These are phyloP conservation scores for Leishmania arabica DNA, from an alignment of 208 protist species.

Conservation along the genomic window DNA sequence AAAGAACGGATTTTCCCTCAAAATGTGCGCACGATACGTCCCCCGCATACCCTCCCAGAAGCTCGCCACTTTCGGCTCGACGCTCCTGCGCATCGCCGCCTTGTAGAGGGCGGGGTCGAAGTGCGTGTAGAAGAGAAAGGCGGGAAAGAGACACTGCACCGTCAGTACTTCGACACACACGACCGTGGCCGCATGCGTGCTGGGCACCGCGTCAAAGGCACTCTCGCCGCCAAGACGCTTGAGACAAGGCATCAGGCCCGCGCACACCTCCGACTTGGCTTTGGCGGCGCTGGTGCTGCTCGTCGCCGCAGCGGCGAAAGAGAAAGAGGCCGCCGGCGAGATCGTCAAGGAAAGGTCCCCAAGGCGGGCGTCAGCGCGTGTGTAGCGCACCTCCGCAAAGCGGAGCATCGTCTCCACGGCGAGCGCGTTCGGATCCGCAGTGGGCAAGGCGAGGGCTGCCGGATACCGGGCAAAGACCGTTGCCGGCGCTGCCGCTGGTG, in stretches of 20 bases:
- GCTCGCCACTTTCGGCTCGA: slow-evolving; percentile 64
- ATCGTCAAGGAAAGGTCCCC: slow-evolving; percentile 33
- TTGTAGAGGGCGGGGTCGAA: slow-evolving; percentile 56
- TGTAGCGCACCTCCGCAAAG: slow-evolving; percentile 47
- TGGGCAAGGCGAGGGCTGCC: slow-evolving; percentile 58
- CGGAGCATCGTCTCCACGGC: slow-evolving; percentile 75
- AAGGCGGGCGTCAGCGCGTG: slow-evolving; percentile 39
- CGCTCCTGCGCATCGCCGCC: slow-evolving; percentile 43
- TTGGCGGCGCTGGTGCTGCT: background rate
- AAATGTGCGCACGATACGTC: slow-evolving; percentile 48
- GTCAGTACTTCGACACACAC: slow-evolving; percentile 56
- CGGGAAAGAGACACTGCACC: slow-evolving; percentile 63
- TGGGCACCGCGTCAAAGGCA: slow-evolving; percentile 38
- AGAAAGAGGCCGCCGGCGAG: background rate
- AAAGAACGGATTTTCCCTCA: slow-evolving; percentile 48
- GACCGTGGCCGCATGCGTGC: slow-evolving; percentile 31
- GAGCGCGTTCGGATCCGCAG: slow-evolving; percentile 68
- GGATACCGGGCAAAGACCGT: slow-evolving; percentile 33
- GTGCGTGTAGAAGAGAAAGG: slow-evolving; percentile 75
- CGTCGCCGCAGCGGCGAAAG: background rate
- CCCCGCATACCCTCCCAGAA: slow-evolving; percentile 65
- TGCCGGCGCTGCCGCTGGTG: background rate
- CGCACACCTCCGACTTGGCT: slow-evolving; percentile 18
- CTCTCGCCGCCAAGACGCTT: slow-evolving; percentile 35
- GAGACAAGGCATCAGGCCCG: slow-evolving; percentile 48